Percentiles rank a stretch among this genome's conserved stretches.
These are phyloP conservation scores for Penicillium polonicum DNA, from an alignment of 2,329 filamentous ascomycete genomes.

Conservation along the genomic window DNA sequence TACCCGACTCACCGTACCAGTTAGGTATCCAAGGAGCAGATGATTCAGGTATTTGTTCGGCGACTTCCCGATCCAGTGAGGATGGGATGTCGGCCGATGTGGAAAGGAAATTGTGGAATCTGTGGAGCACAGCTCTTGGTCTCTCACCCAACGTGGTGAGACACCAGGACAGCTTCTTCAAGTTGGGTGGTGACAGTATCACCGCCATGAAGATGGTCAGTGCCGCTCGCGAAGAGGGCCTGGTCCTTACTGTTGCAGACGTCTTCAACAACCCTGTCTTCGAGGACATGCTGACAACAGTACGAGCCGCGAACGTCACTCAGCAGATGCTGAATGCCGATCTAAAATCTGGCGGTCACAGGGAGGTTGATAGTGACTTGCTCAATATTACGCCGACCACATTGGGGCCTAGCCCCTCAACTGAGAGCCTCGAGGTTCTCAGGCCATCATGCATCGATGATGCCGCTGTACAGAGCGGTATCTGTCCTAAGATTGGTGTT, in stretches of 20 bases:
- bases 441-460: slow-evolving; percentile 29
- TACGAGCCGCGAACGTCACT: slow-evolving; percentile 27
- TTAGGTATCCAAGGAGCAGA: slow-evolving; percentile 17
- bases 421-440: slow-evolving; percentile 28
- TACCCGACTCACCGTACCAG: slow-evolving; percentile 21
- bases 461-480: slow-evolving; percentile 47
- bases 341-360: slow-evolving; percentile 17
- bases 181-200: slow-evolving; percentile 44
- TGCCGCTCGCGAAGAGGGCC: slow-evolving; percentile 40
- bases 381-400: slow-evolving; percentile 16
- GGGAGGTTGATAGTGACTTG: slow-evolving; percentile 18
- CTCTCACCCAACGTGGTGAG: slow-evolving; percentile 34
- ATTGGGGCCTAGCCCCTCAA: slow-evolving; percentile 18
- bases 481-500: slow-evolving; percentile 54
- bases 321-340: slow-evolving; percentile 25
- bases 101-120: slow-evolving; percentile 38
- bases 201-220: slow-evolving; percentile 45
- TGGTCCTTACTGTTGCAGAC: slow-evolving; percentile 45
- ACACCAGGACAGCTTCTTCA: slow-evolving; percentile 45
- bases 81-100: slow-evolving; percentile 28
- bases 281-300: slow-evolving; percentile 38
- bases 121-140: slow-evolving; percentile 41
- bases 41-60: slow-evolving; percentile 28
- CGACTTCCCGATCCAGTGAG: slow-evolving; percentile 33
- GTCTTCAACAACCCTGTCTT: slow-evolving; percentile 46